phyloP scores from a whole-genome alignment of 176 grass and related monocot genomes.

The Aegilops speltoides region DNA sequence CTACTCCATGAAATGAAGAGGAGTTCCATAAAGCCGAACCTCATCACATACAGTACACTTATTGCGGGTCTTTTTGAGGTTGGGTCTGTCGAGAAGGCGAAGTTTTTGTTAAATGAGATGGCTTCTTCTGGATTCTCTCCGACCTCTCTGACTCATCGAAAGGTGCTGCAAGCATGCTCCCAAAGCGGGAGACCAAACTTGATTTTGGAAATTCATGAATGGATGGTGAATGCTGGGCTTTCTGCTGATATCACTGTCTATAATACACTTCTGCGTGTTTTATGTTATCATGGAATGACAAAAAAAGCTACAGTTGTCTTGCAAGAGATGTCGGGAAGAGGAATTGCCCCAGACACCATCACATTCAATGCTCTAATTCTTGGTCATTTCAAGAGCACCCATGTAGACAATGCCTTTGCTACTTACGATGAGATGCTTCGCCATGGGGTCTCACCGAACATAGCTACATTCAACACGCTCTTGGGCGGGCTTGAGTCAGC shows the following conservation, averaged over 20 bases:
- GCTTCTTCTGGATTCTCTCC: conserved; percentile 43
- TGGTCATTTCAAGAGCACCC: conserved; percentile 72
- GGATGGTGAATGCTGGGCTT: conserved; percentile 62
- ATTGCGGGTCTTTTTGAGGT: conserved; percentile 47
- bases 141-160: conserved; percentile 56
- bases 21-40: conserved; percentile 66
- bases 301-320: conserved; percentile 59
- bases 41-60: conserved; percentile 75
- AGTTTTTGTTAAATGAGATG: conserved; percentile 69
- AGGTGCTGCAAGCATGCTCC: conserved; percentile 67
- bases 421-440: conserved; percentile 65
- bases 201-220: conserved; percentile 69
- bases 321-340: conserved; percentile 70
- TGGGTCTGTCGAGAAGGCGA: conserved; percentile 46
- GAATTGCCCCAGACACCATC: conserved; percentile 59
- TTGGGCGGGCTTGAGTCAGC: conserved; percentile 69
- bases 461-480: conserved; percentile 81
- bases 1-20: conserved; percentile 60
- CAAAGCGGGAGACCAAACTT: conserved; percentile 38
- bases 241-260: conserved; percentile 55
- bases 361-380: conserved; percentile 91
- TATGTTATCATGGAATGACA: conserved; percentile 78
- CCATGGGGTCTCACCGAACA: conserved; percentile 61
- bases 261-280: conserved; percentile 62
- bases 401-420: conserved; percentile 69